Conservation (phyloP, 192 early-diverging fungal species). For the Podila horticola region DNA sequence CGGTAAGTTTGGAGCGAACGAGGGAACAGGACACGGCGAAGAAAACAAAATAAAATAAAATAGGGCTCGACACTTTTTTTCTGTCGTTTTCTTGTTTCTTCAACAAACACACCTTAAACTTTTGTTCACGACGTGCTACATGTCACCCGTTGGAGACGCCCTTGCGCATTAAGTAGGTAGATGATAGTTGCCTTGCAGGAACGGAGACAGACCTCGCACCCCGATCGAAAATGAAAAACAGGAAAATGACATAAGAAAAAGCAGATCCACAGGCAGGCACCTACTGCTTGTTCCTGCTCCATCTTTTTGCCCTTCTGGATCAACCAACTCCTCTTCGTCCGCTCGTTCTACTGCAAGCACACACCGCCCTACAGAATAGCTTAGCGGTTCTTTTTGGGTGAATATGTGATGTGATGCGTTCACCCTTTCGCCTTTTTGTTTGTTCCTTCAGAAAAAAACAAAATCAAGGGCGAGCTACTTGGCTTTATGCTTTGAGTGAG, state of each 20-base stretch:
- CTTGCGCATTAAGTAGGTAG: no score
- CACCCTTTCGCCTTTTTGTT: conserved; percentile 8
- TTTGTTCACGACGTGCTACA: no score
- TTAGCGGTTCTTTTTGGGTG: no score
- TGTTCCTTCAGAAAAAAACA: neutral
- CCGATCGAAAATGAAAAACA: no score
- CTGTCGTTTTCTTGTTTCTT: neutral
- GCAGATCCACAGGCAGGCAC: no score
- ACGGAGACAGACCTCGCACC: no score
- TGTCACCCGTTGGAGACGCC: no score
- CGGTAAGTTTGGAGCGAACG: neutral
- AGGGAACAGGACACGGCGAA: neutral
- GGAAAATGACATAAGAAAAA: no score
- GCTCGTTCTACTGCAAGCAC: neutral
- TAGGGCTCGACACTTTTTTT: neutral
- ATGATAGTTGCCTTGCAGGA: no score
- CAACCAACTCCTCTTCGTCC: neutral
- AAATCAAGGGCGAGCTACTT: neutral
- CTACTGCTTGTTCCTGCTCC: no score
- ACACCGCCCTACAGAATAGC: no score
- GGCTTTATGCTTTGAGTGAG: neutral
- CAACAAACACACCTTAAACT: neutral
- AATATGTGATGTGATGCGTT: neutral
- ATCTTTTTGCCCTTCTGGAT: neutral
- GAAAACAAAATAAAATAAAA: neutral